Conservation (phyloP, 495 filamentous ascomycete species). For the Neurospora terricola region DNA sequence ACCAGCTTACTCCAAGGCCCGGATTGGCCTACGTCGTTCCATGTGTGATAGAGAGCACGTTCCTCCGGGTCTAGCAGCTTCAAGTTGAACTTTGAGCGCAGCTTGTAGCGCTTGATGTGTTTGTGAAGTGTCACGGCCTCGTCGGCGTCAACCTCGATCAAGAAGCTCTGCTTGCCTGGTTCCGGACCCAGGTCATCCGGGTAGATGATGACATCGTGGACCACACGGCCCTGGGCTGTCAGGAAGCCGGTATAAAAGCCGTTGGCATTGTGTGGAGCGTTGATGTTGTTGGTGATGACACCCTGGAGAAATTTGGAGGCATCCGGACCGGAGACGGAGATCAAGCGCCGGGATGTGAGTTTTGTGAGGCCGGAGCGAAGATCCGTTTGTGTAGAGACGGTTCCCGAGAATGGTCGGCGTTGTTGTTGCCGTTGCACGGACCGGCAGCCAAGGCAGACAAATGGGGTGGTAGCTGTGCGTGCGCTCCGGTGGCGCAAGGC, state of each 20-base stretch:
- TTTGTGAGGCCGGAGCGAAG: conserved; percentile 36
- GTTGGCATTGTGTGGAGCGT: conserved; percentile 13
- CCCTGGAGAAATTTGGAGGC: conserved; percentile 80
- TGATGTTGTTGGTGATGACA: conserved; percentile 67
- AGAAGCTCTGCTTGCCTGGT: conserved; percentile 41
- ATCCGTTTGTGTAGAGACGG: conserved; percentile 20
- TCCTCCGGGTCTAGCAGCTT: conserved; percentile 53
- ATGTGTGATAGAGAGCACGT: conserved; percentile 54
- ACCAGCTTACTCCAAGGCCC: not conserved
- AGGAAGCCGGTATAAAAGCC: conserved; percentile 76
- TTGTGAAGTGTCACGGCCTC: conserved; percentile 50
- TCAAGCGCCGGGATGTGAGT: conserved; percentile 63
- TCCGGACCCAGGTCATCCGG: conserved; percentile 40
- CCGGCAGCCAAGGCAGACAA: not conserved
- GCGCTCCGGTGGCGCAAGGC: not conserved
- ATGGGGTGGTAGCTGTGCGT: not conserved
- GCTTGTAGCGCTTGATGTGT: conserved; percentile 73
- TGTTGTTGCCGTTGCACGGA: conserved; percentile 1
- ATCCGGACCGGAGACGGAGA: conserved; percentile 69
- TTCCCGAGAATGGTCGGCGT: conserved; percentile 2
- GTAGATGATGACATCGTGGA: conserved; percentile 89
- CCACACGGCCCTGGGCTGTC: conserved; percentile 69
- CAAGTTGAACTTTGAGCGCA: conserved; percentile 68
- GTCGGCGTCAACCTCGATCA: conserved; percentile 71
- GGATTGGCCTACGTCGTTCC: conserved; percentile 26